Base-by-base conservation (phyloP, 75 land plant genomes). In the Larix kaempferi region DNA sequence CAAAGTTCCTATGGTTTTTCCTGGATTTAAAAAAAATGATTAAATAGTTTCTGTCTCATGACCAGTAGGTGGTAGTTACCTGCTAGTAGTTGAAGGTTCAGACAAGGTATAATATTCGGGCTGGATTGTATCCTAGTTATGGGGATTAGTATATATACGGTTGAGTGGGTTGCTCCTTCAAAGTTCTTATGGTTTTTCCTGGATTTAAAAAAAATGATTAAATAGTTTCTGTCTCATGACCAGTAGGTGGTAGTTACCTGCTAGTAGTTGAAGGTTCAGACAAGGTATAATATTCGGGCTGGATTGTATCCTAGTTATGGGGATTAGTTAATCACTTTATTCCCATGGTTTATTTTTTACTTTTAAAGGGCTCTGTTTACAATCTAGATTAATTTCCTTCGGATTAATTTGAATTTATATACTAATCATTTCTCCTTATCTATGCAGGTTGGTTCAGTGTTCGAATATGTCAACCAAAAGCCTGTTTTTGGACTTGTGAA, bases 371-470 rank as follows among this genome's bases (percentile, higher is more conserved):
- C 19, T 33, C 3, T 74, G 16, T 57, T 17, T 59, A 29, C 33
- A 29, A 29, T 29, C 33, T 29, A 27, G 5, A 76, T 25, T 12
- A 74, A 2, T 21, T n/a, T 21, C 15, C 44, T 17, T 7, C 11
- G 17, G 22, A 41, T 61, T 26, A 23, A 35, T 25, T 58, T 57
- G 2, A 52, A n/a, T 33, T 25, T 71, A 49, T 49, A 49, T 11
- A 55, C 52, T 41, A 62, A 57, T 44, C n/a, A 37, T 41, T 52
- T 74, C 5, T 22, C 54, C 19, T 63, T 25, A 22, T 60, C 17
- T 6, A 57, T 86, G 73, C 96, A 98, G 99, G 84, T 98, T 49
- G 99, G 99, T 67, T 98, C 99, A 2, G 63, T 91, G n/a, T 98
- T 98, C 77, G 99, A 98, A 85, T 98, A 95, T 76, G 86, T 83